Conservation (phyloP, 345 rosid genomes). For the Heritiera littoralis region DNA sequence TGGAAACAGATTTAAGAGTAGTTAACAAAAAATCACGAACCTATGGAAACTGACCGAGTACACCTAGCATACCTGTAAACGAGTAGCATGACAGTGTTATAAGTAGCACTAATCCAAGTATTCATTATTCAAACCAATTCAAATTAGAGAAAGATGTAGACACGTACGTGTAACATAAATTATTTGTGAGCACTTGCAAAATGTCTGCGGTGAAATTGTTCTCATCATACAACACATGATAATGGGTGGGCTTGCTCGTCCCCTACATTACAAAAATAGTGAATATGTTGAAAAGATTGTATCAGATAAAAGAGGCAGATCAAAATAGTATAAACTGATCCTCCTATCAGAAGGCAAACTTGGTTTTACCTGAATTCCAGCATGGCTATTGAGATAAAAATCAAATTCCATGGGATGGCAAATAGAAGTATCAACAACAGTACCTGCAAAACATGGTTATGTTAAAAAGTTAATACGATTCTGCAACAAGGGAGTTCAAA, state of each 20-base stretch:
- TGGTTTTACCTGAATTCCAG: slow-evolving; percentile 67
- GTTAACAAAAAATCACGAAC: slow-evolving; percentile 23
- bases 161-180: slow-evolving; percentile 68
- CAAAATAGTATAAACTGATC: no score
- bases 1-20: background rate
- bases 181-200: slow-evolving; percentile 62
- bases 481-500: background rate
- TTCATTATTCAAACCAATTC: background rate
- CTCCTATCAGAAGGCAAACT: background rate
- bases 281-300: background rate
- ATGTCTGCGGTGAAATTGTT: slow-evolving; percentile 57
- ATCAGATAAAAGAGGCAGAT: no score
- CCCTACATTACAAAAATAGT: slow-evolving; percentile 42
- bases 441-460: slow-evolving; percentile 43
- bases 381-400: slow-evolving; percentile 82
- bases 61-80: slow-evolving; percentile 66
- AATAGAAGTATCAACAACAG: slow-evolving; percentile 73
- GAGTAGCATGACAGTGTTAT: background rate
- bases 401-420: slow-evolving; percentile 78
- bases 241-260: slow-evolving; percentile 72
- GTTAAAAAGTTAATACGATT: background rate
- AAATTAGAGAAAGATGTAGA: background rate
- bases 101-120: background rate
- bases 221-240: slow-evolving; percentile 79
- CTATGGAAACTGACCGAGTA: slow-evolving; percentile 71